Evolutionary conservation across 1,284 basidiomycete species (phyloP).

Genomic region (Singerocomus inundabilis): DNA sequence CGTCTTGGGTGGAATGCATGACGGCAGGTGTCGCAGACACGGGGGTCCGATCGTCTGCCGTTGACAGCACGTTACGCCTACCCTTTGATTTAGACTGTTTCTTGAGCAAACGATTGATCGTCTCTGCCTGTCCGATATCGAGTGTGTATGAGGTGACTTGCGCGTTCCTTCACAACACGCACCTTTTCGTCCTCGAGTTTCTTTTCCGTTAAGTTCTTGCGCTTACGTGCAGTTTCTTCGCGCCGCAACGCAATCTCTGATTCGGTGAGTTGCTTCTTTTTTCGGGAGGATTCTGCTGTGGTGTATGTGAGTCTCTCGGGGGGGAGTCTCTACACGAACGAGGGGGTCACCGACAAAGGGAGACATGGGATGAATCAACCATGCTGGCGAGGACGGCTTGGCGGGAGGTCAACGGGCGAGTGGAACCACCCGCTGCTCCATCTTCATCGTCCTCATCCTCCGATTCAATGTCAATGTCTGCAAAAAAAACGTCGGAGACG

Average conservation of each 20-base stretch:
- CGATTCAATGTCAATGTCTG: constrained; percentile 53
- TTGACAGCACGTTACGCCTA: constrained; percentile 55
- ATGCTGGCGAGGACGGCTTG: constrained; percentile 72
- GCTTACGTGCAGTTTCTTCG: constrained; percentile 84
- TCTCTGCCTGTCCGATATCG: constrained; percentile 56
- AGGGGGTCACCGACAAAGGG: constrained; percentile 24
- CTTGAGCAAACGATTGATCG: constrained; percentile 88
- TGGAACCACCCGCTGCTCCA: constrained; percentile 33
- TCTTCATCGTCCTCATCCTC: constrained; percentile 51
- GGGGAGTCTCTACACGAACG: neutral
- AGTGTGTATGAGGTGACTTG: neutral
- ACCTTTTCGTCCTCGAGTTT: constrained; percentile 93
- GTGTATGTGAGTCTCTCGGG: neutral
- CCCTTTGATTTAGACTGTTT: constrained; percentile 76
- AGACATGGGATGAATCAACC: constrained; percentile 63
- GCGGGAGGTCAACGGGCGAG: constrained; percentile 62
- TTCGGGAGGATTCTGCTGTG: constrained; percentile 50
- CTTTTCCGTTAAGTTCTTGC: constrained; percentile 85
- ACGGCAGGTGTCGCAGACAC: constrained; percentile 32
- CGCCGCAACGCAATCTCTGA: constrained; percentile 77
- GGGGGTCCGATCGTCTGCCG: constrained; percentile 45
- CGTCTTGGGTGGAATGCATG: constrained; percentile 29
- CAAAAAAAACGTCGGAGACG: constrained; percentile 5
- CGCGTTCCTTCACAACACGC: neutral
- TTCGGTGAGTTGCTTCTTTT: constrained; percentile 80